Evolutionary conservation across 257 asterid genomes (phyloP).

Genomic region (Hygrophila difformis): DNA sequence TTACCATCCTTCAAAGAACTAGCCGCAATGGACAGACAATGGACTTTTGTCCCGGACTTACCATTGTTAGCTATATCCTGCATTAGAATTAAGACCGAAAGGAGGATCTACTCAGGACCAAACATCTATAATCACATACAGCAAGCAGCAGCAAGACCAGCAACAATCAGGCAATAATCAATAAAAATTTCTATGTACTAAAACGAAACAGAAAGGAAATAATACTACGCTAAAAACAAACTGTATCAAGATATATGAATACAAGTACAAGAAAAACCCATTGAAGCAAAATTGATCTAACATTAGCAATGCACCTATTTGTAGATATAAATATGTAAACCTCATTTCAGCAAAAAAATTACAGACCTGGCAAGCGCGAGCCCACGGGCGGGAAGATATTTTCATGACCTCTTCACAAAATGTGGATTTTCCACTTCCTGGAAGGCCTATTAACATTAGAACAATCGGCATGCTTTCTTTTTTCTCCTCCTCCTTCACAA

Average conservation of each 20-base stretch:
- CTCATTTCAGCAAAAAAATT: neutral
- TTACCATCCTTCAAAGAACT: constrained; percentile 63
- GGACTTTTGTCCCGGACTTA: constrained; percentile 68
- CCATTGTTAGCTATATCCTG: constrained; percentile 79
- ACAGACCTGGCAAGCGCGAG: constrained; percentile 84
- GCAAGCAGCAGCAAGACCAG: neutral
- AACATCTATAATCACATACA: constrained; percentile 1
- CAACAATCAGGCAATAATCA: neutral
- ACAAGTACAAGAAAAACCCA: neutral
- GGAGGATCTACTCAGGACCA: neutral
- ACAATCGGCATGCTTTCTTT: constrained; percentile 24
- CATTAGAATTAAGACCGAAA: constrained; percentile 15
- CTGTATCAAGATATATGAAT: neutral
- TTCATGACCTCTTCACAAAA: constrained; percentile 67
- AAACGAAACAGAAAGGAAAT: no score
- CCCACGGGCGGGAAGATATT: constrained; percentile 57
- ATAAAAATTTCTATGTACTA: no score
- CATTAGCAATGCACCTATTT: constrained; percentile 8
- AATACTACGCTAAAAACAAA: neutral
- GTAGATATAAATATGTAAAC: neutral
- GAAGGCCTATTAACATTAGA: constrained; percentile 67
- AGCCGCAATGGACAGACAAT: constrained; percentile 58
- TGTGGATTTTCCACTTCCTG: constrained; percentile 95
- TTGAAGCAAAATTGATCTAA: constrained; percentile 35
- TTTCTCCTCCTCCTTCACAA: constrained; percentile 30